Conservation (phyloP, 257 asterid species). For the Petunia secreta region DNA sequence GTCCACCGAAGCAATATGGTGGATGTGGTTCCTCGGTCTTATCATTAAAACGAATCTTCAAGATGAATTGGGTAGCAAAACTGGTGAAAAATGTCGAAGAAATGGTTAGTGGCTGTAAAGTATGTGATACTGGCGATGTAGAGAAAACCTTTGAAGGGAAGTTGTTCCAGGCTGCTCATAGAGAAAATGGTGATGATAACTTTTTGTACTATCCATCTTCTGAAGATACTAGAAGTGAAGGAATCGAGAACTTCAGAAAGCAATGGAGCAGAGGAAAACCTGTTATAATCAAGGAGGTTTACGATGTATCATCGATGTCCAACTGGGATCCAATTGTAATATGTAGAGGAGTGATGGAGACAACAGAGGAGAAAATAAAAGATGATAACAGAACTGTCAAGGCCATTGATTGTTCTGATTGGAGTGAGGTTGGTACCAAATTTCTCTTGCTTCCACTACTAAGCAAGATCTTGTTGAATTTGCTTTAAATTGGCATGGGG, state of each 20-base stretch:
- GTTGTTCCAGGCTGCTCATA: constrained; percentile 59
- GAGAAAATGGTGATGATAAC: constrained; percentile 60
- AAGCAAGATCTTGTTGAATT: neutral
- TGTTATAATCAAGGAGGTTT: constrained; percentile 74
- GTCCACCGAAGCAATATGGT: constrained; percentile 78
- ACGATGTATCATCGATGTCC: constrained; percentile 64
- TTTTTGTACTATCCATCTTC: constrained; percentile 70
- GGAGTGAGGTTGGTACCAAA: constrained; percentile 66
- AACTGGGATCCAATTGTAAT: constrained; percentile 86
- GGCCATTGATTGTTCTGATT: constrained; percentile 67
- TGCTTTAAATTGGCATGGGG: neutral
- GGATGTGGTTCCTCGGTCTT: constrained; percentile 77
- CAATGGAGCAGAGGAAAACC: constrained; percentile 89
- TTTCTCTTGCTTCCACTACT: constrained; percentile 13
- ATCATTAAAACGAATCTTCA: constrained; percentile 84
- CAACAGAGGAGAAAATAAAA: constrained; percentile 73
- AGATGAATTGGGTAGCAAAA: constrained; percentile 98
- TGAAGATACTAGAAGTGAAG: constrained; percentile 69
- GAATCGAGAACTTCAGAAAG: constrained; percentile 73
- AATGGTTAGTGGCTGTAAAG: constrained; percentile 88
- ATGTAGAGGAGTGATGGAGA: constrained; percentile 82
- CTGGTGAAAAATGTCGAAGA: constrained; percentile 90
- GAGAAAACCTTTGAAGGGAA: constrained; percentile 45
- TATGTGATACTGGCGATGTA: constrained; percentile 44
- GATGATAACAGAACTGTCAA: constrained; percentile 72